Percentiles rank a stretch among this genome's conserved stretches.
Evolutionary conservation across 345 rosid genomes (phyloP).

Genomic region (Eucalyptus polybractea): DNA sequence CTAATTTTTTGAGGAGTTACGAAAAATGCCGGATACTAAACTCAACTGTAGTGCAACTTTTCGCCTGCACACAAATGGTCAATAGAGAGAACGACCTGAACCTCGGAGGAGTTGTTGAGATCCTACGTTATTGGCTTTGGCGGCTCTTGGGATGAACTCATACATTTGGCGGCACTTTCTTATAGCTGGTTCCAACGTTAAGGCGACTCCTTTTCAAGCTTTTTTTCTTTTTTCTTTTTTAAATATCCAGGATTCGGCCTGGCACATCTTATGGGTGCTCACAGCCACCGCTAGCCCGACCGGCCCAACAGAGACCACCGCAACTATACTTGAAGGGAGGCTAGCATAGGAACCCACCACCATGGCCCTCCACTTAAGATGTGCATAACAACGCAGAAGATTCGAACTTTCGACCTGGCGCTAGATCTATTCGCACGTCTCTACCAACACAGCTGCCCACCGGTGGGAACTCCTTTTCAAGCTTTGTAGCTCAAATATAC

Average conservation of each 20-base stretch:
- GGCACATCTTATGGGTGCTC: too few relatives aligned
- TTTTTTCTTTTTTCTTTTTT: not conserved
- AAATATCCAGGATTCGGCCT: too few relatives aligned
- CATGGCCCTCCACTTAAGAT: rapidly evolving
- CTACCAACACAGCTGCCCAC: too few relatives aligned
- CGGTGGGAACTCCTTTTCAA: not conserved
- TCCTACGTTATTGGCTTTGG: not conserved
- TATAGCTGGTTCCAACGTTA: not conserved
- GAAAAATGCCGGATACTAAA: not conserved
- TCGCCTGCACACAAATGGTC: not conserved
- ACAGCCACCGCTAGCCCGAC: too few relatives aligned
- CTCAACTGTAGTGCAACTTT: not conserved
- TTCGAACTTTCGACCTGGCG: too few relatives aligned
- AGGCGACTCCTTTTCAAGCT: not conserved
- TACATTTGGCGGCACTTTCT: not conserved
- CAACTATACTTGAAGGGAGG: too few relatives aligned
- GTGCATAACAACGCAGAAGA: too few relatives aligned
- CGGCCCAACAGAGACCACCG: rapidly evolving
- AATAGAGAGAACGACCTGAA: not conserved
- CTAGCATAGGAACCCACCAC: too few relatives aligned
- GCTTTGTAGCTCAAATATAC: not conserved
- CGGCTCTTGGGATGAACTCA: not conserved
- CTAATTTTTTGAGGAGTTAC: not conserved
- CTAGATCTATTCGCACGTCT: too few relatives aligned
- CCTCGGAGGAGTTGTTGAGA: not conserved